Conservation (phyloP, 1,284 basidiomycete species). For the Pseudozyma tsukubaensis region DNA sequence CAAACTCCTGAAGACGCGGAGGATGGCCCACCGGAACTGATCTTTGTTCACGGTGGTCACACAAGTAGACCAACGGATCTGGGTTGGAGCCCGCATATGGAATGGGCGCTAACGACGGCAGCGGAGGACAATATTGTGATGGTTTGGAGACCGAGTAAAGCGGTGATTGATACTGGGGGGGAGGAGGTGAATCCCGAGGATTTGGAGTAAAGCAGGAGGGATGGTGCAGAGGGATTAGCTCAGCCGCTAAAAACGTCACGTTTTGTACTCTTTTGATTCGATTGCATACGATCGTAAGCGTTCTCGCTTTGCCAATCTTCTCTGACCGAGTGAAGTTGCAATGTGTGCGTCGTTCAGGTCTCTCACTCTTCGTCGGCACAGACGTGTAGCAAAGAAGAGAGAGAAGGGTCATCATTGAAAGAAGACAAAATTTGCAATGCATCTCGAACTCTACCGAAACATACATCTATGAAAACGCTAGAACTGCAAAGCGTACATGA, state of each 20-base stretch:
- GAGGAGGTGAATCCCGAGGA: conserved; percentile 39
- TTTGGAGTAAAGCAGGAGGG: conserved; percentile 21
- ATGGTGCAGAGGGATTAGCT: neutral
- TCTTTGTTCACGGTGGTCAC: conserved; percentile 68
- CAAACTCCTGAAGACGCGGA: conserved; percentile 98
- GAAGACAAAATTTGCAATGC: neutral
- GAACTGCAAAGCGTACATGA: conserved; percentile 59
- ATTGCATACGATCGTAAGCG: no score
- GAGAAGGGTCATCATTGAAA: neutral
- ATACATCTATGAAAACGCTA: neutral
- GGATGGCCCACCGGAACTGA: conserved; percentile 81
- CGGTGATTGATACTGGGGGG: conserved; percentile 41
- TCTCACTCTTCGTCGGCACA: no score
- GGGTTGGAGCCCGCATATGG: conserved; percentile 63
- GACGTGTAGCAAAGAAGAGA: neutral
- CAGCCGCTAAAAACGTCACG: no score
- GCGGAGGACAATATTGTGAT: conserved; percentile 68
- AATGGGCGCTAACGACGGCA: conserved; percentile 63
- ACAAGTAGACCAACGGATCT: conserved; percentile 65
- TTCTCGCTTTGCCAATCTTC: no score
- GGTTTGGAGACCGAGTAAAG: conserved; percentile 58
- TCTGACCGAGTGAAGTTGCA: no score
- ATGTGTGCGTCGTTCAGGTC: no score
- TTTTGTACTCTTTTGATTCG: no score
- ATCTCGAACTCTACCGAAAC: neutral